Evolutionary conservation across 116 monocot species (phyloP).

Genomic region (Cymodocea nodosa): DNA sequence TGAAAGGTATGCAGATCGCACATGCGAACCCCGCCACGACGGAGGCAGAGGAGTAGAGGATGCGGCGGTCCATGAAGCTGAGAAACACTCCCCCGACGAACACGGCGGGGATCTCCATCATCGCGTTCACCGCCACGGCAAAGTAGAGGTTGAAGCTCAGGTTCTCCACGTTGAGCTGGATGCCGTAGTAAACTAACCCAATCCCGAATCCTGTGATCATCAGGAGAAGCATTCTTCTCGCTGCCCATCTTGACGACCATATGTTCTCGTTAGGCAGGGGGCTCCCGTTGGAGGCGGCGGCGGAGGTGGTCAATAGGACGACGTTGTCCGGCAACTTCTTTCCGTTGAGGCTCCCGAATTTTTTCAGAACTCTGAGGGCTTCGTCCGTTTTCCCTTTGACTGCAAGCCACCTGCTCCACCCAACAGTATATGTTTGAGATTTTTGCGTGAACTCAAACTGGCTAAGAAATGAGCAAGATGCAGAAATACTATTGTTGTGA

Average conservation of each 20-base stretch:
- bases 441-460: too few relatives aligned
- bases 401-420: constrained; percentile 37
- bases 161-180: constrained; percentile 81
- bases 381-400: constrained; percentile 36
- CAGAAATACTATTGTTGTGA: too few relatives aligned
- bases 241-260: constrained; percentile 54
- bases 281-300: neutral
- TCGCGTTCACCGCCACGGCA: constrained; percentile 56
- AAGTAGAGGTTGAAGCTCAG: constrained; percentile 66
- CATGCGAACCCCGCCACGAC: constrained; percentile 28
- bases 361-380: constrained; percentile 31
- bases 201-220: constrained; percentile 51
- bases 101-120: constrained; percentile 65
- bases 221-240: constrained; percentile 24
- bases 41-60: constrained; percentile 36
- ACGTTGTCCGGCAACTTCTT: constrained; percentile 24
- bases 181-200: constrained; percentile 77
- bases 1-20: constrained; percentile 38
- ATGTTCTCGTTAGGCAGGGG: constrained; percentile 12
- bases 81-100: constrained; percentile 43
- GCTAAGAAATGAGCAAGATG: too few relatives aligned
- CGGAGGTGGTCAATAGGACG: constrained; percentile 9
- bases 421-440: too few relatives aligned
- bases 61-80: constrained; percentile 27
- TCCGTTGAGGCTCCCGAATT: constrained; percentile 42